Conservation (phyloP, 2,329 filamentous ascomycete species). For the Gaeumannomyces sp. region DNA sequence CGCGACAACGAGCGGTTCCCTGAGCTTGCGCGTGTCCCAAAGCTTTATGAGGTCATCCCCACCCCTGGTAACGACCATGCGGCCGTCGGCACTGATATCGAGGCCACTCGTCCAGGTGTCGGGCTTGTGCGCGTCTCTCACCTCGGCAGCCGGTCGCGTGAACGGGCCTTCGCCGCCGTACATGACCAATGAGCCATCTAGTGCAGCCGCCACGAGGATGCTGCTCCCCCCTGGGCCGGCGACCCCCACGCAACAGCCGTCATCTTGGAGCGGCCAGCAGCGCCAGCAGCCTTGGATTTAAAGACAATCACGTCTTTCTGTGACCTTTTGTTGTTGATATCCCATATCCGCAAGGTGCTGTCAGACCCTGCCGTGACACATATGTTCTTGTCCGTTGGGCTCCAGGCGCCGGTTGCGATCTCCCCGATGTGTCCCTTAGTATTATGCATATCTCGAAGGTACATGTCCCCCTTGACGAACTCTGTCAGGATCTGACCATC, state of each 20-base stretch:
- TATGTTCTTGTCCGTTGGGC: constrained; percentile 75
- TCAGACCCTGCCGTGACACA: constrained; percentile 91
- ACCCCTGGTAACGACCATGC: constrained; percentile 83
- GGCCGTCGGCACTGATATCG: constrained; percentile 84
- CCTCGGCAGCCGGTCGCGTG: constrained; percentile 72
- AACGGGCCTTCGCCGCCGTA: constrained; percentile 87
- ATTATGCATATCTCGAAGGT: constrained; percentile 92
- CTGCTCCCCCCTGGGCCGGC: constrained; percentile 69
- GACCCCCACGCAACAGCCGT: constrained; percentile 85
- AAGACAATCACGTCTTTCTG: constrained; percentile 95
- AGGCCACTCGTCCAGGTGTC: constrained; percentile 90
- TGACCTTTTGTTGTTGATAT: constrained; percentile 81
- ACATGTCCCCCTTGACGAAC: constrained; percentile 98
- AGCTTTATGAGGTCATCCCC: constrained; percentile 91
- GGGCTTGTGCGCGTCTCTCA: constrained; percentile 73
- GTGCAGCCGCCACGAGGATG: constrained; percentile 71
- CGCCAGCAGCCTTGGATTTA: constrained; percentile 84
- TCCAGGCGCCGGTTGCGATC: constrained; percentile 84
- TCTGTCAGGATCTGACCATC: constrained; percentile 83
- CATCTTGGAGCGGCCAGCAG: constrained; percentile 87
- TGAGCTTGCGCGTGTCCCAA: constrained; percentile 97
- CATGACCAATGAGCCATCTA: constrained; percentile 88
- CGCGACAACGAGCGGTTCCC: constrained; percentile 74
- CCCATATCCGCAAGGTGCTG: constrained; percentile 94
- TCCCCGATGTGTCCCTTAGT: constrained; percentile 96